Percentiles rank a stretch among this genome's conserved stretches.
phyloP scores from a whole-genome alignment of 768 basidiomycete genomes.

The Lactarius hatsudake region DNA sequence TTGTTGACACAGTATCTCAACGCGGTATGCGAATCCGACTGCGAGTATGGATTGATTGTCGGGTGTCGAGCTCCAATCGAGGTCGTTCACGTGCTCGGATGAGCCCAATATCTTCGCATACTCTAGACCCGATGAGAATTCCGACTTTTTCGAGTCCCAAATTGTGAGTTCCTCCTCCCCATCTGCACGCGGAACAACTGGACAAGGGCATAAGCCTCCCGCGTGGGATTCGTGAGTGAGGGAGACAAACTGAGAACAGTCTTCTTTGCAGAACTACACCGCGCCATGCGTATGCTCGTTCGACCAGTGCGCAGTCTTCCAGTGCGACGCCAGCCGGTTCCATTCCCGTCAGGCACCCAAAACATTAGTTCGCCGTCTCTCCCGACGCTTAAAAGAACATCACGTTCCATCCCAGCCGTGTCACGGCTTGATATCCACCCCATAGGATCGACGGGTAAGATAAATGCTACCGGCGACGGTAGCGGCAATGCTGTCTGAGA shows the following conservation, averaged over 20 bases:
- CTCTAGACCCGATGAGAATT: constrained; percentile 90
- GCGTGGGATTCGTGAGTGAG: background rate
- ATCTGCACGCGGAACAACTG: constrained; percentile 59
- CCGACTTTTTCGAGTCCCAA: constrained; percentile 94
- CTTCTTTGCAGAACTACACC: constrained; percentile 90
- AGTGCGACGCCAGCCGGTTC: constrained; percentile 56
- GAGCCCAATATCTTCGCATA: constrained; percentile 52
- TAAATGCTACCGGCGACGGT: constrained; percentile 39
- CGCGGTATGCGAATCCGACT: constrained; percentile 74
- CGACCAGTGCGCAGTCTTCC: constrained; percentile 73
- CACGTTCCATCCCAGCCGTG: constrained; percentile 44
- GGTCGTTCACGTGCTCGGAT: constrained; percentile 66
- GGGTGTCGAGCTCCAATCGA: constrained; percentile 92
- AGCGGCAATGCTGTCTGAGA: constrained; percentile 56
- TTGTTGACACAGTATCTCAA: constrained; percentile 90
- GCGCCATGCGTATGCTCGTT: constrained; percentile 60
- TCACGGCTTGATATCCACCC: constrained; percentile 53
- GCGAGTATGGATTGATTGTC: constrained; percentile 89
- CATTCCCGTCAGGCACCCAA: constrained; percentile 56
- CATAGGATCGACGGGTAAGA: constrained; percentile 86
- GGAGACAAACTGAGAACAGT: constrained; percentile 71
- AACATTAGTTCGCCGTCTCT: constrained; percentile 78
- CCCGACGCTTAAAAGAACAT: constrained; percentile 78
- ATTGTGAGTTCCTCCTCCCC: constrained; percentile 88
- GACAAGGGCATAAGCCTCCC: background rate